phyloP scores from a whole-genome alignment of 352 stramenopile genomes.

The Salisapilia sapeloensis region DNA sequence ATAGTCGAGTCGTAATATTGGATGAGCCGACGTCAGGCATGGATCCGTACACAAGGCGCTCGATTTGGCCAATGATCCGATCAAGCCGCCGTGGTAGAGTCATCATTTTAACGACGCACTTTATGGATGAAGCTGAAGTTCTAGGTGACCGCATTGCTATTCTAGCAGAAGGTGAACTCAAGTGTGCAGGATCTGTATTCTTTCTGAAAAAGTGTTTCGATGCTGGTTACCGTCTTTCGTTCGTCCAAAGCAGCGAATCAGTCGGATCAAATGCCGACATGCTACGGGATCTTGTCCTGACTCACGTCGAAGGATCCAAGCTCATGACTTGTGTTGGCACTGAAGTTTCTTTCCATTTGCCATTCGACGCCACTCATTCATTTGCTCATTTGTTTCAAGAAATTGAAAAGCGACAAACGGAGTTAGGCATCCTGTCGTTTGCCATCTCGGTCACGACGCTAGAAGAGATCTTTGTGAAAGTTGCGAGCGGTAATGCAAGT shows the following conservation, averaged over 20 bases:
- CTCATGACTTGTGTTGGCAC: slow-evolving; percentile 47
- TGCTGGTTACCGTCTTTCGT: slow-evolving; percentile 57
- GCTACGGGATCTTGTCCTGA: slow-evolving; percentile 9
- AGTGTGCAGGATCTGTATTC: slow-evolving; percentile 36
- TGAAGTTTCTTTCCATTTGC: slow-evolving; percentile 62
- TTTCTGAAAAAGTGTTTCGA: slow-evolving; percentile 76
- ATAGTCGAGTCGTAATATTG: slow-evolving; percentile 58
- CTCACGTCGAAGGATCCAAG: slow-evolving; percentile 15
- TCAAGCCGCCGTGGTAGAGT: slow-evolving; percentile 29
- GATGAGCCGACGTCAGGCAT: slow-evolving; percentile 88
- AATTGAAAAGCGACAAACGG: slow-evolving; percentile 23
- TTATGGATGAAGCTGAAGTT: slow-evolving; percentile 87
- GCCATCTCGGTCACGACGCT: slow-evolving; percentile 73
- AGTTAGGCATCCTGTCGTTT: slow-evolving; percentile 31
- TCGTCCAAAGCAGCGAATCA: slow-evolving; percentile 9
- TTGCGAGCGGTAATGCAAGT: slow-evolving; percentile 18
- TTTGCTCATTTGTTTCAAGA: slow-evolving; percentile 65
- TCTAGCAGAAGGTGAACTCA: slow-evolving; percentile 56
- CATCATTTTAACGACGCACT: slow-evolving; percentile 85
- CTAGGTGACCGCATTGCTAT: slow-evolving; percentile 84
- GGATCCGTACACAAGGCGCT: slow-evolving; percentile 83
- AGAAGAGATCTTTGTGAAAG: slow-evolving; percentile 83
- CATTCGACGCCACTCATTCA: slow-evolving; percentile 22
- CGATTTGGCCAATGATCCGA: slow-evolving; percentile 79
- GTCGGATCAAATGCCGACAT: not conserved